A percentile compares a stretch with the other conserved stretches of the same genome.
phyloP scores from a whole-genome alignment of 306 rosid species.

The Aeschynomene evenia region DNA sequence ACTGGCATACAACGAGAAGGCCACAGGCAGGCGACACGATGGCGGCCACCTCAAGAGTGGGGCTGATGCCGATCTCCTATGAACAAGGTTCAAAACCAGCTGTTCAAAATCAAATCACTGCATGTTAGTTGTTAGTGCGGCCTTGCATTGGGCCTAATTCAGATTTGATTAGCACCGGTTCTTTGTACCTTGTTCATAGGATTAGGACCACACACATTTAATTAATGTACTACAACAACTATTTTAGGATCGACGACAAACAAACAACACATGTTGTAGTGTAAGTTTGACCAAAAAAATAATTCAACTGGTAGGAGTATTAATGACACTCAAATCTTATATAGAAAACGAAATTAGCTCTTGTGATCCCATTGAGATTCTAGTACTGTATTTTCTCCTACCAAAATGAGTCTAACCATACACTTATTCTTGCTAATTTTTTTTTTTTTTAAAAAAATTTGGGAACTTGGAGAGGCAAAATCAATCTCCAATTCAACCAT shows the following conservation, averaged over 20 bases:
- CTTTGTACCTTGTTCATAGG: not conserved
- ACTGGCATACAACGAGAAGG: too few relatives aligned
- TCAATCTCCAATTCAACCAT: not conserved
- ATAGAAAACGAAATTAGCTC: not conserved
- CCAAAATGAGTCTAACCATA: not conserved
- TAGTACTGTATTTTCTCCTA: not conserved
- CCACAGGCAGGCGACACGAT: too few relatives aligned
- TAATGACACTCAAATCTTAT: not conserved
- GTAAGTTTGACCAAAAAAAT: not conserved
- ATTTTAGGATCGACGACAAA: not conserved
- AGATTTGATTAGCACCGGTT: not conserved
- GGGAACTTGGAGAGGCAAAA: not conserved
- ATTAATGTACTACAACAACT: not conserved
- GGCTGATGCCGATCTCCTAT: too few relatives aligned
- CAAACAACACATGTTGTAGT: not conserved
- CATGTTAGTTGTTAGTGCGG: not conserved
- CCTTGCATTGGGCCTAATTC: not conserved
- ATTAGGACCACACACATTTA: not conserved
- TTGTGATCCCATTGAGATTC: not conserved
- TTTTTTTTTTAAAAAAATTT: too few relatives aligned
- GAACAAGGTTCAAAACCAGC: too few relatives aligned
- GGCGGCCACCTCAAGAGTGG: too few relatives aligned
- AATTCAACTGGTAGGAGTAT: not conserved
- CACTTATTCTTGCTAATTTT: not conserved
- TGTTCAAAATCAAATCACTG: not conserved